phyloP scores from a whole-genome alignment of 2,329 filamentous ascomycete species.

The Eutypa lata region DNA sequence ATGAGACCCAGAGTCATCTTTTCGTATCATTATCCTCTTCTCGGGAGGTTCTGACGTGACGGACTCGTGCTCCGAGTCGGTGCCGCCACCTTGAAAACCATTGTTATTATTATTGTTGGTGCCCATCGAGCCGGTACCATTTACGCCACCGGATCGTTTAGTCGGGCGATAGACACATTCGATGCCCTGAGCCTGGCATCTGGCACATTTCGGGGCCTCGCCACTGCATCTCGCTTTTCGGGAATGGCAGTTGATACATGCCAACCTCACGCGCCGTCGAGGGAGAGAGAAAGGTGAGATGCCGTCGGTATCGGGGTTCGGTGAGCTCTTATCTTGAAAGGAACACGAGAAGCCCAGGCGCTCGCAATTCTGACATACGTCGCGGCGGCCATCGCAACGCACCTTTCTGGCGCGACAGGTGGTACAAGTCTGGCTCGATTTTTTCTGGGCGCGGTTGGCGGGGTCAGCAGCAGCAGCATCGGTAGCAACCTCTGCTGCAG shows the following conservation, averaged over 20 bases:
- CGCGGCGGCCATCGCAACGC: slow-evolving; percentile 52
- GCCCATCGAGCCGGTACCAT: slow-evolving; percentile 13
- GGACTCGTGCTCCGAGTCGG: slow-evolving; percentile 31
- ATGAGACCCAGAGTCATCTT: slow-evolving; percentile 29
- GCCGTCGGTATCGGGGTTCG: slow-evolving; percentile 29
- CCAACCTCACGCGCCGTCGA: slow-evolving; percentile 52
- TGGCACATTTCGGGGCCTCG: slow-evolving; percentile 53
- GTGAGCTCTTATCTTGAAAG: slow-evolving; percentile 46
- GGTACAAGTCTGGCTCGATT: slow-evolving; percentile 44
- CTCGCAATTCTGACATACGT: slow-evolving; percentile 56
- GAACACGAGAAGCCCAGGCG: slow-evolving; percentile 56
- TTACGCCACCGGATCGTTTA: slow-evolving; percentile 26
- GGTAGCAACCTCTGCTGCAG: slow-evolving; percentile 31
- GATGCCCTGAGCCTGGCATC: slow-evolving; percentile 49
- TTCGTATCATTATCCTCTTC: slow-evolving; percentile 27
- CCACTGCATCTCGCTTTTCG: slow-evolving; percentile 58
- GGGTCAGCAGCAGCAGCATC: slow-evolving; percentile 30
- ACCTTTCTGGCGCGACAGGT: slow-evolving; percentile 56
- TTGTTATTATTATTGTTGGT: not conserved
- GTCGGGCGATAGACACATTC: slow-evolving; percentile 51
- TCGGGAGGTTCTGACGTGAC: slow-evolving; percentile 30
- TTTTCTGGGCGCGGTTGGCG: slow-evolving; percentile 28
- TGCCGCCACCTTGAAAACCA: slow-evolving; percentile 21
- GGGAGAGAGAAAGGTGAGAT: slow-evolving; percentile 43
- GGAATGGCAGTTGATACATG: slow-evolving; percentile 56